Evolutionary conservation across 345 rosid genomes (phyloP).

Genomic region (Citrus maxima): DNA sequence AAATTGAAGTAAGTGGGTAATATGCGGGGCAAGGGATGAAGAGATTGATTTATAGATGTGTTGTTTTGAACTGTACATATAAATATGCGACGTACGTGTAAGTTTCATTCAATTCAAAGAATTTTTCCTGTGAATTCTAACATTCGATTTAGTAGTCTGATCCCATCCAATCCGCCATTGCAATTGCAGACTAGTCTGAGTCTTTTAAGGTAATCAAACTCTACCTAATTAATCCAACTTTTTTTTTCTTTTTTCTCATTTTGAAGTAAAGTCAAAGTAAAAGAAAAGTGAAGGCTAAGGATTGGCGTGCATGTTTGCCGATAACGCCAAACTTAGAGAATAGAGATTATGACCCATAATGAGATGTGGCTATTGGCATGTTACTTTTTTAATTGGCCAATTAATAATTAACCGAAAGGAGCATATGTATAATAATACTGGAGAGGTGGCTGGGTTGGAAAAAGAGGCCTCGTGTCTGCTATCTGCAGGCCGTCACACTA

Average conservation of each 20-base stretch:
- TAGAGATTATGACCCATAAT: background rate
- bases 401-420: background rate
- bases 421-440: background rate
- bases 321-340: background rate
- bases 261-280: conserved; percentile 14
- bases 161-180: background rate
- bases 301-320: too few species aligned
- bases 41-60: too few species aligned
- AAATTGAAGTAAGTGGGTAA: background rate
- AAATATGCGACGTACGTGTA: background rate
- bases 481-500: background rate
- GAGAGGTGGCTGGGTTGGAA: background rate
- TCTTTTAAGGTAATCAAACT: background rate
- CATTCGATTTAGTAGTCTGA: too few species aligned
- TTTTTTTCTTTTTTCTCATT: background rate
- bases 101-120: background rate
- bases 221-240: background rate
- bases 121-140: background rate
- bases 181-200: too few species aligned
- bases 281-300: background rate
- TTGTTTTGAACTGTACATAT: background rate
- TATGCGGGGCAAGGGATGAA: background rate
- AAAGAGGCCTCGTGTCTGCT: background rate
- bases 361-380: background rate
- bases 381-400: background rate